Evolutionary conservation across 2,329 filamentous ascomycete species (phyloP).

Genomic region (Penicillium occitanis): DNA sequence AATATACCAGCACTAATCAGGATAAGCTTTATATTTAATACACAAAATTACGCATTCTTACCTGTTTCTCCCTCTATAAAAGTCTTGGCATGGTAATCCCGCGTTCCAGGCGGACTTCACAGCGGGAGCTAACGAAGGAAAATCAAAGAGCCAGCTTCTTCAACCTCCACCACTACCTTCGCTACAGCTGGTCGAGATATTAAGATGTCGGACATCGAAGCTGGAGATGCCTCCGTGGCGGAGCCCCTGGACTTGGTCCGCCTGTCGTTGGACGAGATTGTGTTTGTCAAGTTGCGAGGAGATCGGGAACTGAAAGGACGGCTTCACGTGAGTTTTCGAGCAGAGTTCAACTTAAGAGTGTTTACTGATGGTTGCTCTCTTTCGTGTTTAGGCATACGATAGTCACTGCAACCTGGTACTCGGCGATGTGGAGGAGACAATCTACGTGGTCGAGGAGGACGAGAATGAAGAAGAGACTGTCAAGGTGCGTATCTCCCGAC

Average conservation of each 20-base stretch:
- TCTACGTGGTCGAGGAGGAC: conserved; percentile 89
- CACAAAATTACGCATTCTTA: background rate
- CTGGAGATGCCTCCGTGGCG: conserved; percentile 67
- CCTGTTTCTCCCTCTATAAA: background rate
- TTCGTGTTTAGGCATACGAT: conserved; percentile 75
- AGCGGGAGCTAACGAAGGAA: background rate
- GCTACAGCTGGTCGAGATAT: background rate
- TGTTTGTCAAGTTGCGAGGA: conserved; percentile 94
- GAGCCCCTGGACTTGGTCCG: conserved; percentile 96
- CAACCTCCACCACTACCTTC: background rate
- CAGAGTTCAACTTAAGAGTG: conserved; percentile 1
- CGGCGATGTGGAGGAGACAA: conserved; percentile 95
- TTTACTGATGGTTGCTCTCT: background rate
- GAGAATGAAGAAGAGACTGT: conserved; percentile 71
- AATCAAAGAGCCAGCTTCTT: background rate
- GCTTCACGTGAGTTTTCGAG: conserved; percentile 70
- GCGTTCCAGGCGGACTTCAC: background rate
- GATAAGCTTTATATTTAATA: background rate
- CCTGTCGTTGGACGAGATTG: conserved; percentile 89
- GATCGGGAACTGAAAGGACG: conserved; percentile 94
- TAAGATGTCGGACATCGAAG: conserved; percentile 78
- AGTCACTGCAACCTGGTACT: conserved; percentile 97
- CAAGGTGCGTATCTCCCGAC: conserved; percentile 56
- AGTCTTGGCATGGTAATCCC: background rate
- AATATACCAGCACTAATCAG: background rate